phyloP scores from a whole-genome alignment of 2,329 filamentous ascomycete genomes.

The Penicillium sp. region DNA sequence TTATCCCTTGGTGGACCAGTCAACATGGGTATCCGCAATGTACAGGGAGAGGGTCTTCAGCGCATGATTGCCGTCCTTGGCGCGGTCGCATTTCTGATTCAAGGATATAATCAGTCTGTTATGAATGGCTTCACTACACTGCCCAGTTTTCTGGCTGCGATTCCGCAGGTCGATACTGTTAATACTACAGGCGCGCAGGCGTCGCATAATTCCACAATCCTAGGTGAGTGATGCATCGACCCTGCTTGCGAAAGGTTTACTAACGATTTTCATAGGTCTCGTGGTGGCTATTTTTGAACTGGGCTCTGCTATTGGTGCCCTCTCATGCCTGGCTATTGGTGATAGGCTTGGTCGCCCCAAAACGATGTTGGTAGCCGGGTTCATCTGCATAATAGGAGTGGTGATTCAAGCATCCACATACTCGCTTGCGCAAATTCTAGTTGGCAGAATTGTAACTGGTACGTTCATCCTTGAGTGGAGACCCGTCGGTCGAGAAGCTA shows the following conservation, averaged over 20 bases:
- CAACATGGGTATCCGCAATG: slow-evolving; percentile 5
- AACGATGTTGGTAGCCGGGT: slow-evolving; percentile 19
- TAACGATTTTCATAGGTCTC: not conserved
- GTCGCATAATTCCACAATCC: slow-evolving; percentile 15
- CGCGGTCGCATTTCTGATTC: slow-evolving; percentile 18
- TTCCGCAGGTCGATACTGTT: slow-evolving; percentile 17
- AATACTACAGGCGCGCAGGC: slow-evolving; percentile 12
- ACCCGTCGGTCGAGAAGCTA: not conserved
- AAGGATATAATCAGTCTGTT: slow-evolving; percentile 24
- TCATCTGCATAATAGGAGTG: not conserved
- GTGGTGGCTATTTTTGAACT: slow-evolving; percentile 41
- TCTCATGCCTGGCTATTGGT: slow-evolving; percentile 43
- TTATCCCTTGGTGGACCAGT: not conserved
- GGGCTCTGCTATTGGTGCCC: slow-evolving; percentile 43
- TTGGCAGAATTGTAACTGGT: slow-evolving; percentile 12
- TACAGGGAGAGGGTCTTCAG: slow-evolving; percentile 8
- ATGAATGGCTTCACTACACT: slow-evolving; percentile 14
- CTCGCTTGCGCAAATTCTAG: slow-evolving; percentile 7
- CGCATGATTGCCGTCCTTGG: slow-evolving; percentile 14
- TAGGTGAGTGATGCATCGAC: slow-evolving; percentile 6
- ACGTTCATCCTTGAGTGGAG: not conserved
- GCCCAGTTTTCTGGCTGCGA: slow-evolving; percentile 8
- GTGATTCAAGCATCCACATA: slow-evolving; percentile 9
- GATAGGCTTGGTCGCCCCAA: slow-evolving; percentile 43
- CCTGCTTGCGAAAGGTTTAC: not conserved